Conservation (phyloP, 345 rosid genomes). For the Chamaenerion angustifolium region DNA sequence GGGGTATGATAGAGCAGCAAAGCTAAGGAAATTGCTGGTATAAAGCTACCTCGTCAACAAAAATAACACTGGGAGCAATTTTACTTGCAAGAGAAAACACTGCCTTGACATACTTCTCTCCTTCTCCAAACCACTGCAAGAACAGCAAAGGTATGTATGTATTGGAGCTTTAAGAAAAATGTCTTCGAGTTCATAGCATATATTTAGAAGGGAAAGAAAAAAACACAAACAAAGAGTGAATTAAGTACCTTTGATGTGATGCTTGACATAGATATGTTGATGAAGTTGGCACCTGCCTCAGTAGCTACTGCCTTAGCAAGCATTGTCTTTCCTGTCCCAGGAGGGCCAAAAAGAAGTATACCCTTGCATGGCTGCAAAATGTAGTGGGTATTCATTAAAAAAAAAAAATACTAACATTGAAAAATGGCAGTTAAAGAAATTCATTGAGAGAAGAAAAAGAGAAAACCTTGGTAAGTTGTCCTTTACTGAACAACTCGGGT, state of each 20-base stretch:
- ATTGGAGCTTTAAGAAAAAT: too few species aligned
- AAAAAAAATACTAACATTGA: too few species aligned
- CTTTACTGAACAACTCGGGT: constrained; percentile 95
- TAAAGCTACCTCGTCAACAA: constrained; percentile 75
- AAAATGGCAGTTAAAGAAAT: background rate
- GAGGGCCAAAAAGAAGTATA: constrained; percentile 94
- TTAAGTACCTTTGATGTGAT: constrained; percentile 79
- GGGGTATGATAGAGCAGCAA: too few species aligned
- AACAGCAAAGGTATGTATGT: constrained; percentile 7
- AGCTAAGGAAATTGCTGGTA: too few species aligned
- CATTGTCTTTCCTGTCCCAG: constrained; percentile 99
- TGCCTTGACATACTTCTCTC: constrained; percentile 98
- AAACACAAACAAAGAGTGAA: background rate
- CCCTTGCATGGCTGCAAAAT: constrained; percentile 85
- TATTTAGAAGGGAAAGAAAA: background rate
- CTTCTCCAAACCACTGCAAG: constrained; percentile 99
- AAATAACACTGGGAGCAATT: constrained; percentile 95
- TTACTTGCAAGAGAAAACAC: constrained; percentile 97
- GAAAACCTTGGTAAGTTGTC: constrained; percentile 88
- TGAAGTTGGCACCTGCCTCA: constrained; percentile 96
- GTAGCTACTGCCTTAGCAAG: constrained; percentile 99
- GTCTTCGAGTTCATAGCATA: background rate
- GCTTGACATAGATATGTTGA: constrained; percentile 99
- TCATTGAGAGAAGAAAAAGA: background rate
- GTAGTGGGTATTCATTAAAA: too few species aligned